Evolutionary conservation across 805 yeast genomes (phyloP), one percentile per base, ranked within the genome.

Genomic region (Lipomyces anomalus): DNA sequence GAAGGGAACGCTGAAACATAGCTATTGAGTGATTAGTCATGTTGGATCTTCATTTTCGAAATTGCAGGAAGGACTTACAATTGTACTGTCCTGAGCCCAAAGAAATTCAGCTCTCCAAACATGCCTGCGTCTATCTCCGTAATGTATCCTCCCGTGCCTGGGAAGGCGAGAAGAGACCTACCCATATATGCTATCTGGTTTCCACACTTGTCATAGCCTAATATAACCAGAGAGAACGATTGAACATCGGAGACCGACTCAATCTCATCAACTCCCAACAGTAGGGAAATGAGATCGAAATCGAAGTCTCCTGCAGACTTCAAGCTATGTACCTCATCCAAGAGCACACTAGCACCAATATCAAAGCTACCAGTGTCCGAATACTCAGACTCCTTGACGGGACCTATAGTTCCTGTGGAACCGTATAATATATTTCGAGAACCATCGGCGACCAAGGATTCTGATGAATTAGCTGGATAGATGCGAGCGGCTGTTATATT

Each of bases 291-390:
- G 20, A 35, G 38, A 17, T 35, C 38, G 20, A 35, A 35, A 26
- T 35, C 38, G 20, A 35, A 35, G 9, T 35, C 26, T 6, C 26
- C 26, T 6, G 5, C 9, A 20, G 38, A 35, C 38, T 6, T 35
- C 38, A 35, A 20, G 38, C 38, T 35, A 5, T 35, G 38, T 17
- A 5, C 9, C 38, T 35, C 26, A 35, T 35, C 38, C 38, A 35
- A 17, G n/a, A 35, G 18, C 21, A 35, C 21, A 35, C 22, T 16
- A n/a, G n/a, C 32, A 28, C 32, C 13, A 28, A 28, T 28, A n/a
- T 28, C 32, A n/a, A 28, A 28, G 32, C 13, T 11, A 11, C 32
- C n/a, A n/a, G n/a, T 28, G 13, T 28, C 32, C 32, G 32, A n/a
- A 28, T 28, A 28, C 32, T 28, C 2, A 2, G 16, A n/a, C n/a